Percentiles rank a stretch among this genome's conserved stretches.
phyloP scores from a whole-genome alignment of 768 basidiomycete genomes.

The Pleurotus ostreatus region DNA sequence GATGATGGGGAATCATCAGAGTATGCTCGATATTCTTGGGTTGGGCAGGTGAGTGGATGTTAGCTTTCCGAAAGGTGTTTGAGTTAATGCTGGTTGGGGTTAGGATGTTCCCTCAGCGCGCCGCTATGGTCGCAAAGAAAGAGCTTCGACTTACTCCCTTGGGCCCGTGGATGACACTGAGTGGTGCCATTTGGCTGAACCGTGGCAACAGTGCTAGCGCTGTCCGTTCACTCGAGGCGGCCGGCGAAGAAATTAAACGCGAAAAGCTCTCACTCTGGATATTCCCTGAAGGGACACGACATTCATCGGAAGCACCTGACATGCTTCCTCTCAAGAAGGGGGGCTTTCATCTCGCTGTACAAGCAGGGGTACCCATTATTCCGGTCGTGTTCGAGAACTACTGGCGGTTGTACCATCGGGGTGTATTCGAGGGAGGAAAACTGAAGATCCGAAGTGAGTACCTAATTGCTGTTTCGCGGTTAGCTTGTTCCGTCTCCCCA shows the following conservation, averaged over 20 bases:
- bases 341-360: slow-evolving; percentile 93
- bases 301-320: slow-evolving; percentile 56
- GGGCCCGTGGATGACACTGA: slow-evolving; percentile 87
- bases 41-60: slow-evolving; percentile 62
- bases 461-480: neutral
- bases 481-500: neutral
- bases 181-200: slow-evolving; percentile 90
- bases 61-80: slow-evolving; percentile 5
- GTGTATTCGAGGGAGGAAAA: slow-evolving; percentile 69
- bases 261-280: slow-evolving; percentile 80
- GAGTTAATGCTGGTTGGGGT: slow-evolving; percentile 6
- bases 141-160: slow-evolving; percentile 84
- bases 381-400: slow-evolving; percentile 96
- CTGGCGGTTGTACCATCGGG: slow-evolving; percentile 77
- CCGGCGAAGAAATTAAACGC: slow-evolving; percentile 74
- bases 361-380: slow-evolving; percentile 85
- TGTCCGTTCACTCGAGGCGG: slow-evolving; percentile 68
- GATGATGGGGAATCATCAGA: slow-evolving; percentile 89
- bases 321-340: slow-evolving; percentile 96
- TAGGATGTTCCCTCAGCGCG: slow-evolving; percentile 77
- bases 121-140: slow-evolving; percentile 91
- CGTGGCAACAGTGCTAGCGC: slow-evolving; percentile 77
- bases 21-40: slow-evolving; percentile 83
- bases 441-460: slow-evolving; percentile 78
- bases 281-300: slow-evolving; percentile 95